These are phyloP conservation scores for Hypoxylon subgilvum DNA, from an alignment of 495 filamentous ascomycete genomes.

Conservation along the genomic window DNA sequence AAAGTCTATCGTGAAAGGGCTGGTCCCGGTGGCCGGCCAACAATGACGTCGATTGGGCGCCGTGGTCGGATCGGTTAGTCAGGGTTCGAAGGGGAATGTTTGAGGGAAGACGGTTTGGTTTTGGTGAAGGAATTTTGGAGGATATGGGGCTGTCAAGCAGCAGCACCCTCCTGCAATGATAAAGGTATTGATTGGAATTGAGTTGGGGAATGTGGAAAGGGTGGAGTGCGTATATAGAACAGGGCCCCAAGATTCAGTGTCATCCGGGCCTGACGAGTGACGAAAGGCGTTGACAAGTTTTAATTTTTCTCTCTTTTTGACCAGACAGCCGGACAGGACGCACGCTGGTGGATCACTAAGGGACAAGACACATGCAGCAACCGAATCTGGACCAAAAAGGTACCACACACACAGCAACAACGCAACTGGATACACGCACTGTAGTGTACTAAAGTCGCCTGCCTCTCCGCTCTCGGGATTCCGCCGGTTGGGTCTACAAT, in stretches of 20 bases:
- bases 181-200: constrained; percentile 32
- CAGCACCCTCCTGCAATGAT: constrained; percentile 60
- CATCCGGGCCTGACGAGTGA: constrained; percentile 39
- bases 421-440: constrained; percentile 31
- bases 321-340: constrained; percentile 21
- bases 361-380: constrained; percentile 38
- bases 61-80: constrained; percentile 45
- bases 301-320: too few species aligned
- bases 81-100: constrained; percentile 69
- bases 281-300: constrained; percentile 33
- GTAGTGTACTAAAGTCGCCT: constrained; percentile 23
- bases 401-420: too few species aligned
- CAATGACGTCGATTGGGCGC: constrained; percentile 49
- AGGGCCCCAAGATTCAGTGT: constrained; percentile 34
- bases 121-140: constrained; percentile 64
- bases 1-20: constrained; percentile 55
- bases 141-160: constrained; percentile 64
- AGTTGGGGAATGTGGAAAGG: constrained; percentile 39
- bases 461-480: not conserved
- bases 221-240: constrained; percentile 43
- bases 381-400: constrained; percentile 25
- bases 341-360: constrained; percentile 34
- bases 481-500: constrained; percentile 23
- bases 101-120: constrained; percentile 59
- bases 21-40: constrained; percentile 46